A percentile compares a stretch with the other conserved stretches of the same genome.
phyloP scores from a whole-genome alignment of 2,329 filamentous ascomycete species.

The Calonectria crousiana region DNA sequence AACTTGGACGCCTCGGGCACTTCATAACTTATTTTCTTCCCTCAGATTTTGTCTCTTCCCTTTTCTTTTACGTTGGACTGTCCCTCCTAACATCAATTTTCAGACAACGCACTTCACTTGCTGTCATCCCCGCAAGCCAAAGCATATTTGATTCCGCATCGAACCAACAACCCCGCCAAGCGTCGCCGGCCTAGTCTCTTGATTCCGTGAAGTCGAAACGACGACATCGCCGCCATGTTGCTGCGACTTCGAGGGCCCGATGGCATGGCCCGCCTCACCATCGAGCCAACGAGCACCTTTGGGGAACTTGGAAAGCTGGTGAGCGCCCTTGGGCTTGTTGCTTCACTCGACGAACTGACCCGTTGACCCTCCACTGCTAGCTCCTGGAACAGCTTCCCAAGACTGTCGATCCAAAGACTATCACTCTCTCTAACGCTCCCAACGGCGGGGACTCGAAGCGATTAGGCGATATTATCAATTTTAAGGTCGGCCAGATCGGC shows the following conservation, averaged over 20 bases:
- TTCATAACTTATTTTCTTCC: neutral
- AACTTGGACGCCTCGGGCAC: slow-evolving; percentile 29
- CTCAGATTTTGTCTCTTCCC: neutral
- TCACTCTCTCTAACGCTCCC: slow-evolving; percentile 73
- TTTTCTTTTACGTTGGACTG: neutral
- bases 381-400: slow-evolving; percentile 70
- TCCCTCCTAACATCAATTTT: neutral
- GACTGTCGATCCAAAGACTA: slow-evolving; percentile 70
- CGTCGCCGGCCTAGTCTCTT: neutral
- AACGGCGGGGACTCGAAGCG: slow-evolving; percentile 69
- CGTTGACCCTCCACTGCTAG: slow-evolving; percentile 49
- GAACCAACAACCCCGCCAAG: slow-evolving; percentile 16
- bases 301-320: slow-evolving; percentile 68
- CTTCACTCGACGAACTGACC: slow-evolving; percentile 28
- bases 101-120: neutral
- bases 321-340: slow-evolving; percentile 22
- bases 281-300: slow-evolving; percentile 82
- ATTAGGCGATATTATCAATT: slow-evolving; percentile 68
- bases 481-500: slow-evolving; percentile 70
- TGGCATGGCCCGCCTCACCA: slow-evolving; percentile 88
- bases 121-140: neutral
- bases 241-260: slow-evolving; percentile 90
- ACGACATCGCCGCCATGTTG: slow-evolving; percentile 70
- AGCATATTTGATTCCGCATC: neutral
- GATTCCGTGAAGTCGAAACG: slow-evolving; percentile 8